A percentile compares a stretch with the other conserved stretches of the same genome.
phyloP scores from a whole-genome alignment of 768 basidiomycete species.

The Postia placenta region DNA sequence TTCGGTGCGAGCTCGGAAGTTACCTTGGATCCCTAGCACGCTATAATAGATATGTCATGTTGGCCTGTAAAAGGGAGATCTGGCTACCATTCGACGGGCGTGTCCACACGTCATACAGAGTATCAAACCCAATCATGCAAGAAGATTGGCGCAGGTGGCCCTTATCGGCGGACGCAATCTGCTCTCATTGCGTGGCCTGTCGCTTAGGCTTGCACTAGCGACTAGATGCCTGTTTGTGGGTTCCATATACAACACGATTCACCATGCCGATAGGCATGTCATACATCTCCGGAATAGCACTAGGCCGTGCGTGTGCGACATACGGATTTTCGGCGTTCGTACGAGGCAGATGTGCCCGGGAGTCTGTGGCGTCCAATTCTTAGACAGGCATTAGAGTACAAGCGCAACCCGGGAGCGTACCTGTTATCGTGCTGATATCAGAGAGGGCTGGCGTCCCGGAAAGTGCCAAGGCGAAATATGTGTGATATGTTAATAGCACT shows the following conservation, averaged over 20 bases:
- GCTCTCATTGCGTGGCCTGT: background rate
- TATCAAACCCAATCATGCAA: conserved; percentile 9
- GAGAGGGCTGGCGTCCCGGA: conserved; percentile 64
- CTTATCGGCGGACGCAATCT: conserved; percentile 7
- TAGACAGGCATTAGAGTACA: conserved; percentile 1
- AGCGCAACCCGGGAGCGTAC: conserved; percentile 32
- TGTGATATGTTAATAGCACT: conserved; percentile 68
- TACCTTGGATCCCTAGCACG: background rate
- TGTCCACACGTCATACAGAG: conserved; percentile 7
- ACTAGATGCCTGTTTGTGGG: conserved; percentile 1
- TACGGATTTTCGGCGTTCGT: conserved; percentile 34
- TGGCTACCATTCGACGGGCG: background rate
- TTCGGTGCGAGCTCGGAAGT: background rate
- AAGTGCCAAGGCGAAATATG: conserved; percentile 72
- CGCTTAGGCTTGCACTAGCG: background rate
- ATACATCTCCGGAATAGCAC: conserved; percentile 59
- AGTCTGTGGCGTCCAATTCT: conserved; percentile 38
- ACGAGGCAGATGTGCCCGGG: conserved; percentile 45
- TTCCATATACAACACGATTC: conserved; percentile 61
- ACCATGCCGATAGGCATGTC: conserved; percentile 81
- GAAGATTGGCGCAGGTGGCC: background rate
- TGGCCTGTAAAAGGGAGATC: background rate
- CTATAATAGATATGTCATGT: too few species aligned
- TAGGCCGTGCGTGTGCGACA: conserved; percentile 36
- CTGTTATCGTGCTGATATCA: conserved; percentile 61